Conservation (phyloP, 192 early-diverging fungal species). For the Gonapodya sp. region DNA sequence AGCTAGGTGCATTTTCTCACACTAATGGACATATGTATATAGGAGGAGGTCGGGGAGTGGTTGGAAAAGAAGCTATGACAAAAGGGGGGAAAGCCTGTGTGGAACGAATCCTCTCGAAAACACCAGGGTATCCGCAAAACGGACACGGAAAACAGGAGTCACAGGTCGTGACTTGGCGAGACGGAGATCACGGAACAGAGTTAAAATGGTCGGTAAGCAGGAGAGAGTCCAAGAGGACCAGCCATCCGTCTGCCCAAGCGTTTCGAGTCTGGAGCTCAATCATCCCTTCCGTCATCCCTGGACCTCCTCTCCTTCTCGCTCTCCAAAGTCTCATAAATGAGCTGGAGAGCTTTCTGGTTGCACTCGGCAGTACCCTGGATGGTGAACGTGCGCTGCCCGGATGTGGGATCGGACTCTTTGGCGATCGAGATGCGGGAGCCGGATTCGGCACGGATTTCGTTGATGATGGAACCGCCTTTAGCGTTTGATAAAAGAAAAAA, state of each 20-base stretch:
- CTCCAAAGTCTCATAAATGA: slow-evolving; percentile 86
- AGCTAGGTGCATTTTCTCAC: not conserved
- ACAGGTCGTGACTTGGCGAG: not conserved
- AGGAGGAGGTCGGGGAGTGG: no score
- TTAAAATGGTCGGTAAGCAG: not conserved
- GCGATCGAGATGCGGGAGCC: slow-evolving; percentile 78
- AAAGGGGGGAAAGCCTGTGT: not conserved
- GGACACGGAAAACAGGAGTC: not conserved
- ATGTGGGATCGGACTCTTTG: slow-evolving; percentile 65
- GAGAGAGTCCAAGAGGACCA: not conserved
- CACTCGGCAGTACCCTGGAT: slow-evolving; percentile 78
- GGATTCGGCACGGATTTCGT: slow-evolving; percentile 31
- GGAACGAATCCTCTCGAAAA: no score
- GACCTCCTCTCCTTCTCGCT: slow-evolving; percentile 55
- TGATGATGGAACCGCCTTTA: slow-evolving; percentile 13
- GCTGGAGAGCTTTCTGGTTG: slow-evolving; percentile 81
- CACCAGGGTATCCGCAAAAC: not conserved
- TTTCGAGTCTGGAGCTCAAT: no score
- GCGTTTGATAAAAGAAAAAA: not conserved
- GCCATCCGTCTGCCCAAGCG: no score
- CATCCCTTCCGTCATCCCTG: not conserved
- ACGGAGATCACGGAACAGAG: no score
- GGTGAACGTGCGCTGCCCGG: slow-evolving; percentile 75
- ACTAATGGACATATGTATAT: not conserved
- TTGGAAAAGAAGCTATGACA: not conserved